Evolutionary conservation across 129 eudicot genomes (phyloP), one percentile per base, ranked within the genome.

Genomic region (Lactuca sativa): DNA sequence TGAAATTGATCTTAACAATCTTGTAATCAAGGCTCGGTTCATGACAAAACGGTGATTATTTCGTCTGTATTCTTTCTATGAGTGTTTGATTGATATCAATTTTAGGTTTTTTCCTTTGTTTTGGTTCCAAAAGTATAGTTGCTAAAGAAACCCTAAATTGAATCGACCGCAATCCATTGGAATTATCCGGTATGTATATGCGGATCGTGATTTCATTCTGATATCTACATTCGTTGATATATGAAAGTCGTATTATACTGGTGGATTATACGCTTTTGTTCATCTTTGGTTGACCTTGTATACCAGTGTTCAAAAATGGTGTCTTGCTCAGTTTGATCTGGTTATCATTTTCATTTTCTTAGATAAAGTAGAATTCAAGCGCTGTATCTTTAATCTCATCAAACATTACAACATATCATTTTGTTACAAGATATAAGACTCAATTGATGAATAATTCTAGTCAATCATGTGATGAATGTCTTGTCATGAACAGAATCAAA

Each of bases 1-100:
- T 59, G 13, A 16, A 71, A 43, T 31, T 44, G 58, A 3, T 18
- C 44, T 70, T 30, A 21, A 57, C 32, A 12, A n/a, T 51, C 3
- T 57, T 70, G 66, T 55, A 31, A 62, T 43, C 16, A 12, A 0
- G 44, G 18, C n/a, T 32, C 36, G 5, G 8, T 44, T 71, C 58
- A 59, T 6, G 8, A 47, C 59, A 5, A 44, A 59, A n/a, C 57
- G 67, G 75, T 71, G 21, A 71, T 32, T 11, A 9, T 8, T 47
- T 32, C 48, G n/a, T 47, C 9, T 7, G 14, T 44, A 6, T 6
- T 15, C 25, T 9, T 17, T 15, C 9, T 52, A 52, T 52, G 17
- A 53, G 15, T 53, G 56, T 53, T 53, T n/a, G 1, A 53, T 53
- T 4, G 30, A 4, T 16, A 53, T 5, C 58, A 4, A 53, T 53